phyloP scores from a whole-genome alignment of 2,329 filamentous ascomycete genomes.

The Esteya vermicola region DNA sequence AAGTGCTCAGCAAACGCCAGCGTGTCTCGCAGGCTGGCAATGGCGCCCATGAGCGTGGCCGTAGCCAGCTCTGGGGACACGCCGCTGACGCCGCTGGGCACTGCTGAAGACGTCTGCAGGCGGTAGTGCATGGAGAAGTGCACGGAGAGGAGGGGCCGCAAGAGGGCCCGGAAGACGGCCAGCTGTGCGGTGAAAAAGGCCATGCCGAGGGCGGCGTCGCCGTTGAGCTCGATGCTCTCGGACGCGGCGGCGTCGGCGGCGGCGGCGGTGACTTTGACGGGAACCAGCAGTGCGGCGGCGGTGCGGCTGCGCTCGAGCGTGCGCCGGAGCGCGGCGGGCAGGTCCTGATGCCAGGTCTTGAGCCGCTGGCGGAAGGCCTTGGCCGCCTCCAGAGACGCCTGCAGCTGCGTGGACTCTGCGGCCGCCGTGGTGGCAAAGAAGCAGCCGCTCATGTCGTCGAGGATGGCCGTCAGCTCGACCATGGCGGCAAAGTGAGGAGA shows the following conservation, averaged over 20 bases:
- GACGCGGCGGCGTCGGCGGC: background rate
- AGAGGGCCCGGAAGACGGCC: slow-evolving; percentile 3
- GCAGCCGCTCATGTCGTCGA: slow-evolving; percentile 1
- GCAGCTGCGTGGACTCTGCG: background rate
- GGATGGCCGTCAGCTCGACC: slow-evolving; percentile 2
- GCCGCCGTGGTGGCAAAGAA: slow-evolving; percentile 3
- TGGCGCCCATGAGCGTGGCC: slow-evolving; percentile 1
- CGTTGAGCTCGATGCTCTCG: background rate
- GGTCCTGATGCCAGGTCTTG: slow-evolving; percentile 1
- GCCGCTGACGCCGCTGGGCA: too few species aligned
- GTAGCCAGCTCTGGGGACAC: background rate
- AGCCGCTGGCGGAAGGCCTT: background rate
- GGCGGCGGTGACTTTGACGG: background rate
- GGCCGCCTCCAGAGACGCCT: background rate
- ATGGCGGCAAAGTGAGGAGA: background rate
- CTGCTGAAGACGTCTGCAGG: background rate
- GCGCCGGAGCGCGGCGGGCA: background rate
- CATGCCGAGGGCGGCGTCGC: slow-evolving; percentile 1
- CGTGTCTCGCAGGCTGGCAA: background rate
- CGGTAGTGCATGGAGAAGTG: slow-evolving; percentile 1
- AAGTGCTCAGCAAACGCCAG: slow-evolving; percentile 3
- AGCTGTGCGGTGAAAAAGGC: slow-evolving; percentile 3
- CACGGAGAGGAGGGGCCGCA: too few species aligned
- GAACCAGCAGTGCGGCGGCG: background rate
- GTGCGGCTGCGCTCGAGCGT: background rate